Evolutionary conservation across 2,329 filamentous ascomycete species (phyloP), one percentile per base, ranked within the genome.

Genomic region (Aspergillus nomiae): DNA sequence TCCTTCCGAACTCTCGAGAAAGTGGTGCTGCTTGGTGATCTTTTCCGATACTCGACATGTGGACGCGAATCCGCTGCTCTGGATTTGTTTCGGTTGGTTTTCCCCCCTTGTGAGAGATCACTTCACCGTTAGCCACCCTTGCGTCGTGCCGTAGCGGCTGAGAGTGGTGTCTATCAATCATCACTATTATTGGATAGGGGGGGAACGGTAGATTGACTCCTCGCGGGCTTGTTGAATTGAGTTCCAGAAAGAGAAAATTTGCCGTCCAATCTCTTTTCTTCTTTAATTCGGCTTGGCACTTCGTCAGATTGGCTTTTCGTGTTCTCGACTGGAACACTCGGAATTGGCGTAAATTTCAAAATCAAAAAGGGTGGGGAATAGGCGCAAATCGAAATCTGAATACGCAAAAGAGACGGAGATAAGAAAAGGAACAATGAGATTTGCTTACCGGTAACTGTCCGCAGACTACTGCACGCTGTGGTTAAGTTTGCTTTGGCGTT

Each of bases 1-100:
- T 41, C 51, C 24, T 26, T 26, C 32, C 32, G 32, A 55, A 14
- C 26, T 24, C 32, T 55, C 32, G 8, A 28, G 51, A 41, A 55
- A 55, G 32, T 55, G 51, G 51, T 55, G n/a, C 51, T 55, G 24
- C 32, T 55, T 41, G 51, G 51, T 55, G 32, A 55, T 55, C 51
- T 38, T 55, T 38, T 41, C 51, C 51, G 51, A 38, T 55, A 32
- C 21, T 55, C n/a, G 32, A 55, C 32, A 38, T 38, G 32, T 41
- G 32, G 51, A 55, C 51, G 32, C 51, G 51, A 55, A 55, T 55
- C 51, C 51, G n/a, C 19, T 38, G 51, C 51, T 38, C 51, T 26
- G 51, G 51, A 38, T 55, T 38, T 55, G 51, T 36, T 38, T 55
- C 32, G 51, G 51, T 36, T 55, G 19, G 45, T 10, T 55, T 55